Percentiles rank a stretch among this genome's conserved stretches.
Conservation (phyloP, 805 yeast genomes). For the Wickerhamiella vanderwaltii region DNA sequence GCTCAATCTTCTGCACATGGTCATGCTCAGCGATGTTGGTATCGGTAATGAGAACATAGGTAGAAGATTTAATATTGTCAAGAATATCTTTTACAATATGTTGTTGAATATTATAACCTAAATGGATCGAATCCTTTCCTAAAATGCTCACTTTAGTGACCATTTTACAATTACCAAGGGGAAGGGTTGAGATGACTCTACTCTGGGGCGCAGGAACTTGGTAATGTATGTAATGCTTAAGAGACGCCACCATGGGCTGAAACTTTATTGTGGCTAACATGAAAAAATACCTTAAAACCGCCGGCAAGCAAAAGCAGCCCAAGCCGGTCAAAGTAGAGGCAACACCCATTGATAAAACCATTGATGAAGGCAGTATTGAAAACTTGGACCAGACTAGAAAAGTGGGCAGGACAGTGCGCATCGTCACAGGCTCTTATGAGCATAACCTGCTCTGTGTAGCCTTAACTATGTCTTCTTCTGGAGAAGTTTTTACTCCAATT, state of each 20-base stretch:
- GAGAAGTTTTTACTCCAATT: conserved; percentile 66
- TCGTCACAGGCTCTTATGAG: conserved; percentile 91
- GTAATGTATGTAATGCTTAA: too few species aligned
- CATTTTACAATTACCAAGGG: too few species aligned
- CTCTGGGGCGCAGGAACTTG: too few species aligned
- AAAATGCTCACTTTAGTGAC: conserved; percentile 53
- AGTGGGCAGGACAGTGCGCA: conserved; percentile 36
- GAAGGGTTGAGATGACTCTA: too few species aligned
- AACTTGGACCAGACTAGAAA: conserved; percentile 8
- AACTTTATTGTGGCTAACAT: too few species aligned
- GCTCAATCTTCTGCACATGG: conserved; percentile 38
- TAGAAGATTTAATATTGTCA: conserved; percentile 54
- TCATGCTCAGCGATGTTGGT: conserved; percentile 43
- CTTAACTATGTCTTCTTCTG: conserved; percentile 38
- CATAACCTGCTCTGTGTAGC: conserved; percentile 82
- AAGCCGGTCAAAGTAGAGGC: too few species aligned
- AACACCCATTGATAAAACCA: too few species aligned
- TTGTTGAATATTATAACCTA: conserved; percentile 69
- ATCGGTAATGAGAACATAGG: conserved; percentile 86
- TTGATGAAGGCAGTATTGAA: conserved; percentile 9
- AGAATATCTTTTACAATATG: conserved; percentile 64
- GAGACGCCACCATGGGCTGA: too few species aligned
- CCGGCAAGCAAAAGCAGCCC: too few species aligned
- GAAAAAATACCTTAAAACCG: too few species aligned
- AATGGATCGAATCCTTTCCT: conserved; percentile 74